Evolutionary conservation across 2,329 filamentous ascomycete species (phyloP).

Genomic region (Aspergillus carbonarius): DNA sequence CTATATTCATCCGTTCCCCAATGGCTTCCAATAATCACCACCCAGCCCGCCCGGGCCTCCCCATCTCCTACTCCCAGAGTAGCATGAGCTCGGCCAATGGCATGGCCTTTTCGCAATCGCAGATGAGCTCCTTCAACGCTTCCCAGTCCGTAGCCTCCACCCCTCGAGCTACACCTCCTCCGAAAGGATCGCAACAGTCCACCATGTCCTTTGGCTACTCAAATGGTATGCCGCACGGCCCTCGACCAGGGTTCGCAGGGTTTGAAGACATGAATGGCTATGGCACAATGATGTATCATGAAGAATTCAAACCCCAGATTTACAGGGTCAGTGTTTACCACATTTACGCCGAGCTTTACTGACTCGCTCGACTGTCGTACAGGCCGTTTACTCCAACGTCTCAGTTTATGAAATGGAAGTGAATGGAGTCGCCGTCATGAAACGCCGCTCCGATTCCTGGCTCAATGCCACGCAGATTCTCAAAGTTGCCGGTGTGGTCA

Average conservation of each 20-base stretch:
- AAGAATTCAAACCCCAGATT: slow-evolving; percentile 47
- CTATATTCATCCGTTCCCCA: slow-evolving; percentile 5
- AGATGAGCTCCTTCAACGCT: slow-evolving; percentile 44
- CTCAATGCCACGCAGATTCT: slow-evolving; percentile 97
- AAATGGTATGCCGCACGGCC: slow-evolving; percentile 36
- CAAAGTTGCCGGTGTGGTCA: slow-evolving; percentile 95
- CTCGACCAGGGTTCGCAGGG: slow-evolving; percentile 36
- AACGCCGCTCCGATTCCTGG: slow-evolving; percentile 90
- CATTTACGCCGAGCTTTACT: slow-evolving; percentile 8
- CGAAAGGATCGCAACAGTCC: slow-evolving; percentile 45
- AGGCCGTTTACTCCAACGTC: slow-evolving; percentile 91
- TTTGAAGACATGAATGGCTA: slow-evolving; percentile 45
- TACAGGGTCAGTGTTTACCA: slow-evolving; percentile 43
- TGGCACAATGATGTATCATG: slow-evolving; percentile 38
- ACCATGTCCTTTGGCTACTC: slow-evolving; percentile 40
- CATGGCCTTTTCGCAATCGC: slow-evolving; percentile 39
- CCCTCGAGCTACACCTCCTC: slow-evolving; percentile 46
- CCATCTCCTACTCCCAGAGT: slow-evolving; percentile 43
- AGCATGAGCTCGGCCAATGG: slow-evolving; percentile 41
- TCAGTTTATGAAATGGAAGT: slow-evolving; percentile 99
- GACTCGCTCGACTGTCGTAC: slow-evolving; percentile 9
- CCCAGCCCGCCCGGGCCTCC: slow-evolving; percentile 26
- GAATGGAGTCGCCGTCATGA: slow-evolving; percentile 91
- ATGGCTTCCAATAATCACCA: slow-evolving; percentile 36
- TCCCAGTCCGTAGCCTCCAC: slow-evolving; percentile 48